A percentile compares a stretch with the other conserved stretches of the same genome.
Evolutionary conservation across 129 eudicot species (phyloP).

Genomic region (Sambucus nigra): DNA sequence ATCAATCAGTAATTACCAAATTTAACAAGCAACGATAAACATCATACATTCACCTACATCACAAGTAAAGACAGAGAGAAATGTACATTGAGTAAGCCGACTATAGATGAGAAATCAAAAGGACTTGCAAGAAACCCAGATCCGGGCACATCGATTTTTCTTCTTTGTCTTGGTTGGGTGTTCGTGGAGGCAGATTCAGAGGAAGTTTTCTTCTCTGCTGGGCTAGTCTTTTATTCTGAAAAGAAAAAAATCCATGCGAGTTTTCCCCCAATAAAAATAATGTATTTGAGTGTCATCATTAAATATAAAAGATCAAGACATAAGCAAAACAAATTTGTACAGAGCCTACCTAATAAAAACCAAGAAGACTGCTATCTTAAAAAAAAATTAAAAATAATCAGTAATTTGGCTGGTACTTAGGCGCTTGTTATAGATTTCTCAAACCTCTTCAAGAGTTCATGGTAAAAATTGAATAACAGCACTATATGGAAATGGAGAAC

Average conservation of each 20-base stretch:
- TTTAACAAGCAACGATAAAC: background rate
- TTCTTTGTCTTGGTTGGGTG: slow-evolving; percentile 26
- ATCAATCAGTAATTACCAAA: background rate
- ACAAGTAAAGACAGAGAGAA: background rate
- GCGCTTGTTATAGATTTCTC: too few species aligned
- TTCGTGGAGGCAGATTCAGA: slow-evolving; percentile 36
- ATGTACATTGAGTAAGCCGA: slow-evolving; percentile 78
- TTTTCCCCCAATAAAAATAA: background rate
- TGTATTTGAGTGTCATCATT: background rate
- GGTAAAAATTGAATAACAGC: too few species aligned
- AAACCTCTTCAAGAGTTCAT: too few species aligned
- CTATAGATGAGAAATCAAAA: slow-evolving; percentile 76
- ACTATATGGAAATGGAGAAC: too few species aligned
- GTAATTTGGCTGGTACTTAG: too few species aligned
- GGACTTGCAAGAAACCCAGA: slow-evolving; percentile 55
- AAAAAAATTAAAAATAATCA: too few species aligned
- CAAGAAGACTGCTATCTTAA: too few species aligned
- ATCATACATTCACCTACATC: background rate
- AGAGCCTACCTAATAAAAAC: too few species aligned
- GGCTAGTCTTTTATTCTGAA: slow-evolving; percentile 34
- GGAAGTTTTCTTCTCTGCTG: slow-evolving; percentile 21
- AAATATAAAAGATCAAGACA: background rate
- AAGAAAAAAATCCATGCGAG: slow-evolving; percentile 3
- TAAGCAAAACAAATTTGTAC: background rate
- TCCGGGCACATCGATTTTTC: slow-evolving; percentile 34